phyloP scores from a whole-genome alignment of 2,329 filamentous ascomycete species.

The Colletotrichum graminicola region DNA sequence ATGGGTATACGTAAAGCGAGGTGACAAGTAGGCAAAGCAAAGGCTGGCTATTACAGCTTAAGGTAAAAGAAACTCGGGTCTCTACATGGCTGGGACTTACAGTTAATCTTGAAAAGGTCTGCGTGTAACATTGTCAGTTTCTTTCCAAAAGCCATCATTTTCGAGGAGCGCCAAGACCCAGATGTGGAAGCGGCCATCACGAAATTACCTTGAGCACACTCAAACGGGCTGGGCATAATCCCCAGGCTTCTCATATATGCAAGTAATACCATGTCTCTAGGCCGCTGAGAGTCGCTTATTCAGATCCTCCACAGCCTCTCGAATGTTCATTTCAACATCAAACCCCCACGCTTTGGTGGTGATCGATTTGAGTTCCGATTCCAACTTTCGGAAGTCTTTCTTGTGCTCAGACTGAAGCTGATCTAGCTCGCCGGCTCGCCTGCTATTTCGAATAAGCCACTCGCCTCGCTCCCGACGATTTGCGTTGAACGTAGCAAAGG shows the following conservation, averaged over 20 bases:
- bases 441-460: conserved; percentile 63
- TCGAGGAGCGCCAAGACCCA: background rate
- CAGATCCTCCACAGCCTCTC: conserved; percentile 3
- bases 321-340: background rate
- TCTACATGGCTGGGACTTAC: background rate
- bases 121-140: background rate
- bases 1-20: background rate
- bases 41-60: background rate
- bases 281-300: background rate
- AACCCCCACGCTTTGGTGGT: background rate
- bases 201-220: background rate
- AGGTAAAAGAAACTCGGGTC: too few relatives aligned
- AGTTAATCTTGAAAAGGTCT: too few relatives aligned
- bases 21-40: background rate
- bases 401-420: conserved; percentile 54
- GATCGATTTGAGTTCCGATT: background rate
- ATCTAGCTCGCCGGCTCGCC: conserved; percentile 58
- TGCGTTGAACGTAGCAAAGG: conserved; percentile 64
- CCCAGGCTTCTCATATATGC: too few relatives aligned
- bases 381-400: conserved; percentile 11
- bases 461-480: conserved; percentile 61
- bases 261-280: background rate
- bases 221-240: background rate
- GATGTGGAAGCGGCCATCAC: background rate
- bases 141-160: background rate